Percentiles rank a stretch among this genome's conserved stretches.
phyloP scores from a whole-genome alignment of 2,329 filamentous ascomycete genomes.

The Xylariaceae sp. region DNA sequence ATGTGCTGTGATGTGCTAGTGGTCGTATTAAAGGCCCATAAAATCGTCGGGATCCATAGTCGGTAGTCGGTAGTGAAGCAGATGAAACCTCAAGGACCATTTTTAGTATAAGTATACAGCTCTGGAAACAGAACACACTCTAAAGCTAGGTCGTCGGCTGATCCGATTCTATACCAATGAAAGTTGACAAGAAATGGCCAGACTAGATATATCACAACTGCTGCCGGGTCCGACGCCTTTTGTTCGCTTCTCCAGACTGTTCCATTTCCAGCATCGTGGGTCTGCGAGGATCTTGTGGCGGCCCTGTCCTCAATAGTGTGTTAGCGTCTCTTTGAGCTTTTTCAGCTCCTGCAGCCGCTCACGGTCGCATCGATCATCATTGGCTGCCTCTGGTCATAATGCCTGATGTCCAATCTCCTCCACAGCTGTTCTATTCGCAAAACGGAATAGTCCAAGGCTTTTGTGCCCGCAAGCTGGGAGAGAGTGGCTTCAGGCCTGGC shows the following conservation, averaged over 20 bases:
- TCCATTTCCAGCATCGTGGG: slow-evolving; percentile 3
- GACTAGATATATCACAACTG: no score
- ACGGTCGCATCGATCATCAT: slow-evolving; percentile 25
- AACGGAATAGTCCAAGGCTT: slow-evolving; percentile 34
- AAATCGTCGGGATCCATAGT: no score
- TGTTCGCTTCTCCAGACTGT: slow-evolving; percentile 18
- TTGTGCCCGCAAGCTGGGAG: slow-evolving; percentile 17
- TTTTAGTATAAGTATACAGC: no score
- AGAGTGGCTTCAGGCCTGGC: slow-evolving; percentile 4
- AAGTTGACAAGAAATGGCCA: no score
- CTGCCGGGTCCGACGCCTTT: not conserved
- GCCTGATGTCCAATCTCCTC: slow-evolving; percentile 38
- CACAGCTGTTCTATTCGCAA: slow-evolving; percentile 20
- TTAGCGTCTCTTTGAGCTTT: slow-evolving; percentile 36
- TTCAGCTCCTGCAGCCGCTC: slow-evolving; percentile 49
- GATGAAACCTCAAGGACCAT: no score
- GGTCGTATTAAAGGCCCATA: no score
- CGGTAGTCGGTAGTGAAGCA: no score
- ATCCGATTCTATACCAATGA: no score
- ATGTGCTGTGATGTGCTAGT: no score
- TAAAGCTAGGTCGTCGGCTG: no score
- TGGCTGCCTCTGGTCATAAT: slow-evolving; percentile 36
- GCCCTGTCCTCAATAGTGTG: slow-evolving; percentile 33
- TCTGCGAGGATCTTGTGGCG: slow-evolving; percentile 29
- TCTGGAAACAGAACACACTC: no score